A percentile compares a stretch with the other conserved stretches of the same genome.
phyloP scores from a whole-genome alignment of 2,329 filamentous ascomycete species.

The Geosmithia putterillii region DNA sequence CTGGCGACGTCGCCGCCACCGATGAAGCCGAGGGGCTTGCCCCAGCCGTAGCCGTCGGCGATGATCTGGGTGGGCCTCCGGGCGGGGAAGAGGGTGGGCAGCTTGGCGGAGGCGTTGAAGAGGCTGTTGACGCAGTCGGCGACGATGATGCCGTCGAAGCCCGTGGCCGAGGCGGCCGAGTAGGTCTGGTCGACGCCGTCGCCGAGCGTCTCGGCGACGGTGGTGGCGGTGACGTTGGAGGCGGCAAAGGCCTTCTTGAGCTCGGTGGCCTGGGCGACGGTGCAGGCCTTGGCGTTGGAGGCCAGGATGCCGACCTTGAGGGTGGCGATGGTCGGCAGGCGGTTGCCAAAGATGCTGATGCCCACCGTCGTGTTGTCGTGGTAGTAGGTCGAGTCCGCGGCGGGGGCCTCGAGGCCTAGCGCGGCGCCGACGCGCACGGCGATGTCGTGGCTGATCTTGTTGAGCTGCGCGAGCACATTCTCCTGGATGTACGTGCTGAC shows the following conservation, averaged over 20 bases:
- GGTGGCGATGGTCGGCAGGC: slow-evolving; percentile 47
- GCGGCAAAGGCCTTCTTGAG: slow-evolving; percentile 36
- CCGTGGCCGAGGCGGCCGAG: slow-evolving; percentile 47
- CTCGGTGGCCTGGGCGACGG: slow-evolving; percentile 32
- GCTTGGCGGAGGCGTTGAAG: slow-evolving; percentile 27
- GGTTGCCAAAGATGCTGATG: slow-evolving; percentile 45
- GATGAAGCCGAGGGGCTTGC: slow-evolving; percentile 54
- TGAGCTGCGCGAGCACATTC: slow-evolving; percentile 57
- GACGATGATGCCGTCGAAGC: slow-evolving; percentile 52
- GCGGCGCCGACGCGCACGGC: slow-evolving; percentile 51
- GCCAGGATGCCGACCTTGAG: slow-evolving; percentile 53
- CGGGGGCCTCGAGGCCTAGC: slow-evolving; percentile 45
- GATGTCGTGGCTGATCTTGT: slow-evolving; percentile 54
- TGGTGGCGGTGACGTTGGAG: slow-evolving; percentile 40
- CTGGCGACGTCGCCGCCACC: slow-evolving; percentile 29
- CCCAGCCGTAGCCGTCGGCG: slow-evolving; percentile 51
- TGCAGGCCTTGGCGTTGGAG: slow-evolving; percentile 24
- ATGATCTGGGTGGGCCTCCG: slow-evolving; percentile 53
- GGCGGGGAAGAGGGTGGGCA: slow-evolving; percentile 49
- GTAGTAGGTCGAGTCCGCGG: slow-evolving; percentile 51
- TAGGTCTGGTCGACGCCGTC: slow-evolving; percentile 51
- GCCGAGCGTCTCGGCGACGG: slow-evolving; percentile 48
- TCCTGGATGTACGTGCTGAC: slow-evolving; percentile 47
- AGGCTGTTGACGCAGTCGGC: slow-evolving; percentile 37
- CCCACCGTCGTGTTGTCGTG: slow-evolving; percentile 53